Evolutionary conservation across 805 yeast genomes (phyloP), one percentile per base, ranked within the genome.

Genomic region (Tetrapisispora iriomotensis): DNA sequence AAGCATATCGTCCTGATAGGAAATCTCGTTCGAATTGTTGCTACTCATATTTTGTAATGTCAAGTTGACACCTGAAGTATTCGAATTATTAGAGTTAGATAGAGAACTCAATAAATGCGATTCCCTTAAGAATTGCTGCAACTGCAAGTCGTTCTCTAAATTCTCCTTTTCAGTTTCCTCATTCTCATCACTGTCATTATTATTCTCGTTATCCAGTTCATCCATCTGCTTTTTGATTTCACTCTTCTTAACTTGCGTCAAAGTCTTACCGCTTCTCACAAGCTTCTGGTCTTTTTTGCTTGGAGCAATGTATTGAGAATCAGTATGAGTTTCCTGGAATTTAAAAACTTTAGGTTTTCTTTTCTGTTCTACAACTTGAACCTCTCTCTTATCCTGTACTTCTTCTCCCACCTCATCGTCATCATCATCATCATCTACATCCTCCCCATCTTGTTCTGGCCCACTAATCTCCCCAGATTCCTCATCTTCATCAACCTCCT

Each of bases 41-140:
- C 39, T 38, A 20, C 38, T 36, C 29, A 80, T 53, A 0, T 84
- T 79, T 41, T 72, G 70, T 38, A 81, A 53, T 0, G 87, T 79
- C 33, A 81, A 54, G 38, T 74, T 83, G 0, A 82, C 87, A 25
- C 88, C 90, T 6, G 82, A 76, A 3, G 8, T 8, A n/a, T 39
- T 62, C 65, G 6, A 34, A 25, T 50, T 44, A 20, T 28, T 36
- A 25, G 51, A 42, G 29, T 45, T 37, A n/a, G n/a, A n/a, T 39
- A 65, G 59, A n/a, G 65, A 62, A 27, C 68, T 51, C 29, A 69
- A 57, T 20, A 83, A 75, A 56, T 82, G 90, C 0, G 90, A 81
- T 57, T 83, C 92, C 43, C 70, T 65, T 20, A 83, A 55, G 31
- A 83, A 70, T 42, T 87, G 62, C 54, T 82, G 88, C 35, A 83